These are phyloP conservation scores for Debaryomyces sp. DNA, from an alignment of 1,139 yeast species.

Conservation along the genomic window DNA sequence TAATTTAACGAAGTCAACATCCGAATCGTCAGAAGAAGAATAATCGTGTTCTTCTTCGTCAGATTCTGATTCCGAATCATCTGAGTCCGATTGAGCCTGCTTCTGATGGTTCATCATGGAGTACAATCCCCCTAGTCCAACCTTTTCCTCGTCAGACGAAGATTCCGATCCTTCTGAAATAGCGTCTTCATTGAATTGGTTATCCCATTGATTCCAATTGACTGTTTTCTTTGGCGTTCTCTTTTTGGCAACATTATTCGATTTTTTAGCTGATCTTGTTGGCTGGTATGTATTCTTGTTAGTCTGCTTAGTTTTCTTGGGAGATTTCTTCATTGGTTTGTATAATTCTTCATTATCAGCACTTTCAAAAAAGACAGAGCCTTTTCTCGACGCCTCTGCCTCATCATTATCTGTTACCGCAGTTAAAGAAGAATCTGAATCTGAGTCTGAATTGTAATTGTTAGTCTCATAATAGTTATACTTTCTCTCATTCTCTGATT, in stretches of 20 bases:
- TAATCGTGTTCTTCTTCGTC: conserved; percentile 32
- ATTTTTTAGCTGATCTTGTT: conserved; percentile 9
- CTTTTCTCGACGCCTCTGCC: conserved; percentile 18
- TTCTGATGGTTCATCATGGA: conserved; percentile 9
- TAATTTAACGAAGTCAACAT: conserved; percentile 69
- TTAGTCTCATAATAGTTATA: conserved; percentile 12
- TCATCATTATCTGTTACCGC: conserved; percentile 43
- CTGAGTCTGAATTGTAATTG: conserved; percentile 17
- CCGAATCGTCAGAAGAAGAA: conserved; percentile 65
- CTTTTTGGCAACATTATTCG: conserved; percentile 20
- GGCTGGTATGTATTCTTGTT: not conserved
- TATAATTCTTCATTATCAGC: not conserved
- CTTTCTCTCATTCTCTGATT: conserved; percentile 20
- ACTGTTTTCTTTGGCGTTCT: conserved; percentile 31
- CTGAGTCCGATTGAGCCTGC: conserved; percentile 22
- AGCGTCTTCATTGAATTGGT: conserved; percentile 14
- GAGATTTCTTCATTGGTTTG: not conserved
- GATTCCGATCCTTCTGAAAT: conserved; percentile 18
- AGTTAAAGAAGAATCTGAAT: conserved; percentile 41
- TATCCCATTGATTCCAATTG: conserved; percentile 17
- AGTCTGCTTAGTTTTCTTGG: conserved; percentile 3
- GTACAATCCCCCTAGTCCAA: conserved; percentile 9
- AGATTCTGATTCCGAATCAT: conserved; percentile 34
- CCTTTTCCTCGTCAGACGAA: conserved; percentile 10
- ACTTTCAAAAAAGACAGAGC: conserved; percentile 11